phyloP scores from a whole-genome alignment of 73 alveolate species.

The Paramecium sonneborni region DNA sequence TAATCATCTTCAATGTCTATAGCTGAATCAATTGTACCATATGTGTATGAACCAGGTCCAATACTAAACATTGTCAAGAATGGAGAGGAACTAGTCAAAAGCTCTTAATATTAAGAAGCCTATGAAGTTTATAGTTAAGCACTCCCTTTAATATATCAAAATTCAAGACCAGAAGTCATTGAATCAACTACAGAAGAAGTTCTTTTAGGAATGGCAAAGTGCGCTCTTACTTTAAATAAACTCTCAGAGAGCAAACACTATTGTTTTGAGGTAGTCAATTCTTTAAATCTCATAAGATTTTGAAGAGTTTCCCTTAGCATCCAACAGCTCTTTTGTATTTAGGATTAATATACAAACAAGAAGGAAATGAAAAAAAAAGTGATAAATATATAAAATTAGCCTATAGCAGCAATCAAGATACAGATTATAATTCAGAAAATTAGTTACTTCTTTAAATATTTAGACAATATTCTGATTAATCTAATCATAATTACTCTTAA shows the following conservation, averaged over 20 bases:
- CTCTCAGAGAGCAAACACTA: not conserved
- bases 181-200: not conserved
- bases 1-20: not conserved
- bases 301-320: not conserved
- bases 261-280: not conserved
- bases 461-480: conserved; percentile 13
- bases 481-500: not conserved
- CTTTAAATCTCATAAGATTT: not conserved
- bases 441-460: not conserved
- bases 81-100: not conserved
- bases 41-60: not conserved
- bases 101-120: not conserved
- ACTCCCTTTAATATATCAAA: not conserved
- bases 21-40: not conserved
- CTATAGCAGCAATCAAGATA: not conserved
- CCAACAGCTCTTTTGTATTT: not conserved
- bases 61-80: not conserved
- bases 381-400: not conserved
- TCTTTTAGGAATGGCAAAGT: conserved; percentile 15
- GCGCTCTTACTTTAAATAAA: not conserved
- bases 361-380: conserved; percentile 2
- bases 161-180: not conserved
- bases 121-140: conserved; percentile 7
- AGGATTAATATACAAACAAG: not conserved
- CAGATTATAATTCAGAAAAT: not conserved